Conservation (phyloP, 208 protist species). For the Wallacemonas sp. region DNA sequence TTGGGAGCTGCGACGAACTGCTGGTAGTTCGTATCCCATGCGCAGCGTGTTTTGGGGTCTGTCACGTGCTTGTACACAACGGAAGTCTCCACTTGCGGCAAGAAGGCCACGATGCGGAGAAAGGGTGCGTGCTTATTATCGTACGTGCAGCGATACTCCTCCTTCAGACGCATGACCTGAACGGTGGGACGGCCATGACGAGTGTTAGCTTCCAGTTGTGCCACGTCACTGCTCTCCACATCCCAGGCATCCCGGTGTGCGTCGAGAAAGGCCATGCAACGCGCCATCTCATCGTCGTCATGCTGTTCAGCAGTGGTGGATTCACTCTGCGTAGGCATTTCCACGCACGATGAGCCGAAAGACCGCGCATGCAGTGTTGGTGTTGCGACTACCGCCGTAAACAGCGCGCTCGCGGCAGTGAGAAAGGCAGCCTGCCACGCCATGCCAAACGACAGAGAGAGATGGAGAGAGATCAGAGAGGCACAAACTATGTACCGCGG, state of each 20-base stretch:
- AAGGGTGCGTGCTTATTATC: constrained; percentile 15
- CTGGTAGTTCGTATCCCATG: constrained; percentile 34
- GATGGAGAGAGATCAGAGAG: too few species aligned
- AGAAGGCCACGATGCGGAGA: constrained; percentile 29
- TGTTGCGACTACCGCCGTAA: too few species aligned
- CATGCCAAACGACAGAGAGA: too few species aligned
- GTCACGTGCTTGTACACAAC: constrained; percentile 27
- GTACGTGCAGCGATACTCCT: background rate
- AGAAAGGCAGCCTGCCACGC: too few species aligned
- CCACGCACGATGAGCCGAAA: too few species aligned
- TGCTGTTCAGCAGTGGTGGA: too few species aligned
- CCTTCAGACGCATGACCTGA: background rate
- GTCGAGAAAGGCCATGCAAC: constrained; percentile 32
- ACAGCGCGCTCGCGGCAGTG: too few species aligned
- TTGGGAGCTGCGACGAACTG: constrained; percentile 19
- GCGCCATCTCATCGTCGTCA: background rate
- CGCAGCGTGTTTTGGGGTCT: constrained; percentile 13
- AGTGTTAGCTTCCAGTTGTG: background rate
- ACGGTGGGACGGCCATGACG: background rate
- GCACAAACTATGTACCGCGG: too few species aligned
- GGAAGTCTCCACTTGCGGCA: constrained; percentile 19
- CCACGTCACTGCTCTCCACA: constrained; percentile 8
- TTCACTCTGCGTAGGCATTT: too few species aligned
- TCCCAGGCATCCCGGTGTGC: constrained; percentile 12
- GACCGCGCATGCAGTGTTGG: too few species aligned